Conservation (phyloP, 2,329 filamentous ascomycete species). For the Teratosphaeria gauchensis region DNA sequence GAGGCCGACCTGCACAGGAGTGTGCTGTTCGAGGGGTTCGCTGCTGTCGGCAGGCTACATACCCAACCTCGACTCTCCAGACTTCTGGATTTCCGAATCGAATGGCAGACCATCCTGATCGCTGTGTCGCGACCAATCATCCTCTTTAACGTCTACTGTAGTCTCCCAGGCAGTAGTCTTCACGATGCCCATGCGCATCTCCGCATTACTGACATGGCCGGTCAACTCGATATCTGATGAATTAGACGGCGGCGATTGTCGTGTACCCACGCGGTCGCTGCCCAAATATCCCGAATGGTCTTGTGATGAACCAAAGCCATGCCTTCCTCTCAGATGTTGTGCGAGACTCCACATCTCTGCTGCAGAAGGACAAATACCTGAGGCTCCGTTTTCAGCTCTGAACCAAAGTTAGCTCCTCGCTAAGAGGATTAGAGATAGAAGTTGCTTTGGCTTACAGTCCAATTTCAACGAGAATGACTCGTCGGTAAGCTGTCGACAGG, state of each 20-base stretch:
- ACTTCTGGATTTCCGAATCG: neutral
- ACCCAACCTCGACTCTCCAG: neutral
- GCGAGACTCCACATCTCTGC: neutral
- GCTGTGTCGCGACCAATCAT: neutral
- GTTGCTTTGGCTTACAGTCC: neutral
- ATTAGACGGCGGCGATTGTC: neutral
- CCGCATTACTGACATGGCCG: neutral
- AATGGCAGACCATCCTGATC: neutral
- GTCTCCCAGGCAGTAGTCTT: neutral
- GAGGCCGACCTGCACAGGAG: neutral
- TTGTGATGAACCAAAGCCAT: neutral
- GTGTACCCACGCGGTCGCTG: neutral
- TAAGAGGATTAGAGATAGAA: neutral
- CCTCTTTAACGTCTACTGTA: neutral
- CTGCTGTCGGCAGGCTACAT: neutral
- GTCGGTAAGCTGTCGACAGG: neutral
- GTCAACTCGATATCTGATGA: neutral
- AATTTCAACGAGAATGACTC: neutral
- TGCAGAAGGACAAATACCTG: neutral
- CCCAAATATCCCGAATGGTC: neutral
- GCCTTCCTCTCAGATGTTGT: neutral
- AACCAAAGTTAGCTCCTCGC: neutral
- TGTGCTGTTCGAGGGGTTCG: neutral
- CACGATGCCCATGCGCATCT: neutral
- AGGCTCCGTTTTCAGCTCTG: neutral